phyloP scores from a whole-genome alignment of 2,329 filamentous ascomycete species.

The Neonectria neomacrospora region DNA sequence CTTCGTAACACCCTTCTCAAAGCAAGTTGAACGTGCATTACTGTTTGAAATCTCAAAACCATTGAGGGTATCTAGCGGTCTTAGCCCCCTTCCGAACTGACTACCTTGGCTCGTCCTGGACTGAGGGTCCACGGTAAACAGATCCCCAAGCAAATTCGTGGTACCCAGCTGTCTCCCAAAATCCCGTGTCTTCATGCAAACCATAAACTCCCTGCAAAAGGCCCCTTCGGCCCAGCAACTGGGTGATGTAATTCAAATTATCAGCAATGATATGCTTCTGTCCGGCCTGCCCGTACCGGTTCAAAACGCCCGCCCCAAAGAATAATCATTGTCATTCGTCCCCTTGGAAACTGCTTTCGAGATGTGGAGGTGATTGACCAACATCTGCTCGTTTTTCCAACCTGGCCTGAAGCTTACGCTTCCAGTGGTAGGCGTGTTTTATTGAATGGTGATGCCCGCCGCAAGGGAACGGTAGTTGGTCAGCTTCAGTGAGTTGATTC shows the following conservation, averaged over 20 bases:
- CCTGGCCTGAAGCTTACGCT: not conserved
- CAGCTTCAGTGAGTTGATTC: constrained; percentile 66
- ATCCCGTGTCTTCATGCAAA: constrained; percentile 41
- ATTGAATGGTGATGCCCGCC: constrained; percentile 52
- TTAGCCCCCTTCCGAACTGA: constrained; percentile 21
- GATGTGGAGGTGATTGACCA: not conserved
- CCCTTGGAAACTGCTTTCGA: not conserved
- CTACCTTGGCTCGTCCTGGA: constrained; percentile 21
- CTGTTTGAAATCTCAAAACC: constrained; percentile 28
- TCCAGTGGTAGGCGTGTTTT: constrained; percentile 10
- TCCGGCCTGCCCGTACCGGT: constrained; percentile 25
- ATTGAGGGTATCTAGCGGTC: constrained; percentile 41
- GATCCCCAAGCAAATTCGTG: constrained; percentile 33
- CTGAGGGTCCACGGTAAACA: constrained; percentile 30
- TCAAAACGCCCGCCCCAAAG: constrained; percentile 38
- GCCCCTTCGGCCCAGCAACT: constrained; percentile 31
- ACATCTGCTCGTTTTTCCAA: constrained; percentile 3
- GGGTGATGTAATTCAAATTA: constrained; percentile 44
- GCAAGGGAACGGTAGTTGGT: constrained; percentile 66
- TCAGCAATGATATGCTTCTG: constrained; percentile 19
- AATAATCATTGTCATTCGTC: constrained; percentile 14
- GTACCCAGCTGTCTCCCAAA: constrained; percentile 24
- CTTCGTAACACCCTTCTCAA: not conserved
- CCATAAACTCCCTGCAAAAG: constrained; percentile 39
- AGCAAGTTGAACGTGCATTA: constrained; percentile 30